Base-by-base conservation (phyloP, 192 early-diverging fungal genomes). In the Thamnidium elegans region DNA sequence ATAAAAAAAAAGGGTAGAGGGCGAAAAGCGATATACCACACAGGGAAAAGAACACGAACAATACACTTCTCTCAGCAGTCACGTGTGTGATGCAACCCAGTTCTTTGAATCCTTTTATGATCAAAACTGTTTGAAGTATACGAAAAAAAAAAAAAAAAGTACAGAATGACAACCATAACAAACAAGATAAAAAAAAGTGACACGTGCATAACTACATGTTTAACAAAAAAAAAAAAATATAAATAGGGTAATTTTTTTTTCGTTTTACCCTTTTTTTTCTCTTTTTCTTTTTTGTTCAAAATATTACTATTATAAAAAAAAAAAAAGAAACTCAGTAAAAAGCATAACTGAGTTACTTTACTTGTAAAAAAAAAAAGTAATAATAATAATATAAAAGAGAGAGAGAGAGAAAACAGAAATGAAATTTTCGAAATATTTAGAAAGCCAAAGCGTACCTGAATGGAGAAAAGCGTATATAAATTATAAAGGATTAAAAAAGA, bases 371-470 rank as follows among this genome's bases (percentile, higher is more conserved):
- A 9, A 39, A 2, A 36, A 13, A 20, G 15, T 34, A 15, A 42
- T 62, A 31, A 23, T n/a, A 10, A 15, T n/a, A 62, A 23, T 26
- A 55, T 55, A 4, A 3, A 23, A 36, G 14, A 17, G 32, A 62
- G 6, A 62, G 48, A 48, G 26, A 48, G 31, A 50, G 6, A 44
- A 17, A 23, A n/a, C 4, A 20, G 19, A 54, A 42, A 89, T 89
- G 88, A 85, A 85, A 68, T 89, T 89, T 73, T 83, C 86, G 63
- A 85, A 87, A 61, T 89, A 86, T 56, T 71, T 89, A 1, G 81
- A 85, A 52, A 73, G 81, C 17, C 84, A 89, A 69, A 80, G 78
- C 32, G 81, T 87, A 13, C 86, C 87, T 23, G 87, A 89, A 66
- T 89, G 87, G 87, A 73, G 78, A 64, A 84, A 85, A 63, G 85